Base-by-base conservation (phyloP, 352 stramenopile genomes). In the Halophytophthora polymorphica region DNA sequence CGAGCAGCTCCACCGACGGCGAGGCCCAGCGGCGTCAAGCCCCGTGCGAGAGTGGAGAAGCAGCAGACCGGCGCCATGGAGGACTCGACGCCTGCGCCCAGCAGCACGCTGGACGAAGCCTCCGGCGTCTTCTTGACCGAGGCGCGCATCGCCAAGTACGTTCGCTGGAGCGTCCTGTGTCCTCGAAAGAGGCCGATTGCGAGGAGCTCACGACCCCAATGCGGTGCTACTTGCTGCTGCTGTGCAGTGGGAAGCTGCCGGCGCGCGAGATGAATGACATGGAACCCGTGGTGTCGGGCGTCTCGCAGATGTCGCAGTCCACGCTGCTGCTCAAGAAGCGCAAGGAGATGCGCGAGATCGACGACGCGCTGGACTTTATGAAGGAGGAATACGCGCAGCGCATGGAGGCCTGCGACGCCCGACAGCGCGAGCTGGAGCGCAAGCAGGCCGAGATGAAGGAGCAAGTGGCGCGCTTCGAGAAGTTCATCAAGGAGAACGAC, bases 401-500 rank as follows among this genome's bases (percentile, higher is more conserved):
- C 18, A 96, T 96, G 67, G 83, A 96, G 41, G 78, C 83, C 14
- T 96, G 86, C 43, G 83, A 94, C 10, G 69, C 88, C 21, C 63
- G 86, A 12, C 73, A 93, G 48, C 65, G 71, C 1, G 83, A 96
- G 44, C 71, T 97, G 42, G 82, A 96, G 52, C 71, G 77, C 33
- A 95, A 96, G 54, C 88, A 96, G 55, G 56, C 74, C 29, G 88
- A 96, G 47, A 96, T 97, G 89, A 88, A 90, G 60, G 86, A 96
- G 18, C 85, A 97, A 51, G 87, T 97, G 15, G 53, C 77, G 21
- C 85, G 87, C 15, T 97, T 97, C 55, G 88, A 97, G 50, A 96
- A 96, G 45, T 97, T 97, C 54, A 96, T 97, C 56, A 94, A 97
- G 55, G 88, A 97, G 56, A 97, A 97, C 57, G 88, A 97, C 56